Evolutionary conservation across 169 alveolate genomes (phyloP), one percentile per base, ranked within the genome.

Genomic region (Plasmodium coatneyi): DNA sequence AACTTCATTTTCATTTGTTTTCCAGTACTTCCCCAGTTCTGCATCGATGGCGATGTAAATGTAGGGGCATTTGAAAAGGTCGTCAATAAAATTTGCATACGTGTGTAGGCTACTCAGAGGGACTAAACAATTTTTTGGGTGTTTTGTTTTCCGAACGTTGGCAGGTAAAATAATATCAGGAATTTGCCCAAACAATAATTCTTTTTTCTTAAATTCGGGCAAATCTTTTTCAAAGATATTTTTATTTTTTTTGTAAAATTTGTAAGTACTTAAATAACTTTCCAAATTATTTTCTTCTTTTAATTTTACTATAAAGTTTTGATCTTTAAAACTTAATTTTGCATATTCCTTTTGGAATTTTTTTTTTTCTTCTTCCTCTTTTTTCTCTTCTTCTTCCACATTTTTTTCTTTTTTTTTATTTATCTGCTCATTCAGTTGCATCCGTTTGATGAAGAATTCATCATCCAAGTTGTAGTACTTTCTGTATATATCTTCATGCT

Each of bases 141-240:
- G 94, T 56, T 89, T 89, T 22, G 71, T 80, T 54, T 89, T 89
- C 81, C 94, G 71, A n/a, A 56, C 39, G 54, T 78, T 89, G 49
- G 76, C 82, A 39, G 94, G 94, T 7, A 89, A 80, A 60, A 89
- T 89, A 71, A 89, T 89, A 70, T 89, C 94, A 16, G 94, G 94
- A 79, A 89, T 89, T 14, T 78, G 76, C 9, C 94, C 94, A 89
- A 32, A 60, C 25, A 89, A 34, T 32, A 89, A 52, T 72, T 89
- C 94, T 79, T 80, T 89, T 49, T 89, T 89, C 79, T 79, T 80
- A 6, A 89, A n/a, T 60, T 89, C 94, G 0, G 94, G 90, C 19
- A 89, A 32, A 36, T 89, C 71, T 89, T 89, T 79, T 49, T 89
- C 90, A 34, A 78, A 89, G 19, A 89, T 89, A 28, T 19, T 46